These are phyloP conservation scores for Linderniella brevidens DNA, from an alignment of 257 asterid genomes.

Conservation along the genomic window DNA sequence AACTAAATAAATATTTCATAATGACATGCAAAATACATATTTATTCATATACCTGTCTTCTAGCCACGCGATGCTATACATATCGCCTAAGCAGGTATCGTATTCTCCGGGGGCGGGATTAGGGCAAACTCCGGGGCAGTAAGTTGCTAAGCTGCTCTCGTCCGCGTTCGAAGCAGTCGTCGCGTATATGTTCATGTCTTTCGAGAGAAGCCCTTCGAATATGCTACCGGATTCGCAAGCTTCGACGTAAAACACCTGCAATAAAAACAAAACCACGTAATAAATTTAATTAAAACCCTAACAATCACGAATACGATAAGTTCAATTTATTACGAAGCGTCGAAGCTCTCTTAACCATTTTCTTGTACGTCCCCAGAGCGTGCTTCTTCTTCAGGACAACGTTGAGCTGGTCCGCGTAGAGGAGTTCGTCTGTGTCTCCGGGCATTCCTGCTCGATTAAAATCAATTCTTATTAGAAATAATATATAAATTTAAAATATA, in stretches of 20 bases:
- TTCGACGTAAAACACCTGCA: slow-evolving; percentile 82
- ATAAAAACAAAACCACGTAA: background rate
- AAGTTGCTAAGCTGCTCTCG: slow-evolving; percentile 97
- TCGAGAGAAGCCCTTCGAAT: slow-evolving; percentile 87
- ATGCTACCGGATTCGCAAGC: slow-evolving; percentile 96
- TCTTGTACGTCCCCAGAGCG: slow-evolving; percentile 77
- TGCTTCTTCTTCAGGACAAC: slow-evolving; percentile 57
- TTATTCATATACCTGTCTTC: slow-evolving; percentile 99
- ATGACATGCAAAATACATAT: too few species aligned
- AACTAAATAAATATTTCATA: background rate
- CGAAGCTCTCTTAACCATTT: too few species aligned
- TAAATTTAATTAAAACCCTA: background rate
- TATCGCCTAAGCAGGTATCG: slow-evolving; percentile 83
- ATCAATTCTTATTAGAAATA: background rate
- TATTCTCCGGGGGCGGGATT: slow-evolving; percentile 82
- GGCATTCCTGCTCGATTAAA: slow-evolving; percentile 67
- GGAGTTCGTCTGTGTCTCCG: slow-evolving; percentile 46
- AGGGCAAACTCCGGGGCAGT: slow-evolving; percentile 85
- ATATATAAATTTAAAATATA: too few species aligned
- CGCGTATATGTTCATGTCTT: slow-evolving; percentile 77
- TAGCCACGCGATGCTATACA: slow-evolving; percentile 97
- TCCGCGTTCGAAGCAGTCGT: slow-evolving; percentile 96
- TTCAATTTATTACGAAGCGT: too few species aligned
- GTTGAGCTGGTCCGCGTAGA: slow-evolving; percentile 62
- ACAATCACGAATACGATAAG: background rate